Base-by-base conservation (phyloP, 139 green algal genomes). In the Yamagishiella unicocca region DNA sequence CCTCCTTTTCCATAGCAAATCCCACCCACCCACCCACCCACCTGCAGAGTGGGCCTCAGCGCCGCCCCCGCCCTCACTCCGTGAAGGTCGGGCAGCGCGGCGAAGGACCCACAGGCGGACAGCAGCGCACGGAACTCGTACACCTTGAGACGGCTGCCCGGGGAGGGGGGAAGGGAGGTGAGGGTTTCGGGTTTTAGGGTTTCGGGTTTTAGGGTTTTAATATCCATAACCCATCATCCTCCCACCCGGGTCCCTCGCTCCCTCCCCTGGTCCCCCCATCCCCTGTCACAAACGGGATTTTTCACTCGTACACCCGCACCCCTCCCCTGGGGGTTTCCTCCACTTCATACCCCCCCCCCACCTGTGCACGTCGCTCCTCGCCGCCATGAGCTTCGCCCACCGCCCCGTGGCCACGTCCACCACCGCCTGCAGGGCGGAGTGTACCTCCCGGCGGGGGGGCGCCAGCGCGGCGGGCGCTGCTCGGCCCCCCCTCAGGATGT, bases 361-460 rank as follows among this genome's bases (percentile, higher is more conserved):
- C 82, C 82, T 87, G 82, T 87, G 82, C 45, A 87, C 82, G 10
- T 80, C 82, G 86, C 81, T 87, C 21, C 95, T 83, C 4, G 90
- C 90, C 6, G 54, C 74, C 38, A 98, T 87, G 87, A 98, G 91
- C 87, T 95, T 96, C 19, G 92, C 92, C 93, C 93, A 98, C 12
- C 96, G 91, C 24, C 87, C 89, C 33, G 94, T 89, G 1, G 91
- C 94, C 33, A 93, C 94, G 70, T 98, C 96, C 37, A 82, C 80
- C 74, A 85, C 74, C 14, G 89, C 93, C 66, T 95, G 91, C 46
- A 90, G 55, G 37, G 89, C 88, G 2, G 90, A 90, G 0, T 35
- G 21, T 22, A 77, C 84, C 37, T 88, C 90, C 40, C 88, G 87
- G 43, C 77, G 68, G 53, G 66, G 42, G 22, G 76, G 35, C 3